phyloP scores from a whole-genome alignment of 2,329 filamentous ascomycete species.

The Cladosporium sp. region DNA sequence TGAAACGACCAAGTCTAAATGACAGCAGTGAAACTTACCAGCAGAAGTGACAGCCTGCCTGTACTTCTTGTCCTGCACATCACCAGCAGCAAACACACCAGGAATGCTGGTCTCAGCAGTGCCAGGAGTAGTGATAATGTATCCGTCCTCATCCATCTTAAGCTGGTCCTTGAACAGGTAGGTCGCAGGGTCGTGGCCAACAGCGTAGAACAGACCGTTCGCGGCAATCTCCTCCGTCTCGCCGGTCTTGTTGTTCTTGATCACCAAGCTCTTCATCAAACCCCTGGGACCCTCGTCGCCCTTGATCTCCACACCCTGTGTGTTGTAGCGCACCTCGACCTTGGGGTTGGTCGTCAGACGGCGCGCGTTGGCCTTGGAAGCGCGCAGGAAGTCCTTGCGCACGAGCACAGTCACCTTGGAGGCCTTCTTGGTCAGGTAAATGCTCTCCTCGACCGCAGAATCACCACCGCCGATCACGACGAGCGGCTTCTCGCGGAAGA shows the following conservation, averaged over 20 bases:
- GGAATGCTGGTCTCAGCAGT: conserved; percentile 84
- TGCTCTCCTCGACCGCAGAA: conserved; percentile 93
- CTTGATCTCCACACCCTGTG: conserved; percentile 76
- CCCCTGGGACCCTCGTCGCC: conserved; percentile 74
- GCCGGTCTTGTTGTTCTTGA: conserved; percentile 78
- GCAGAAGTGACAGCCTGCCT: conserved; percentile 97
- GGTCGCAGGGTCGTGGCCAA: conserved; percentile 94
- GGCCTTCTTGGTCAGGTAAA: conserved; percentile 97
- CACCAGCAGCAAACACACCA: conserved; percentile 93
- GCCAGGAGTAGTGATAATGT: conserved; percentile 85
- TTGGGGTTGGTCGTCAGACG: conserved; percentile 81
- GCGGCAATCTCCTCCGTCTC: conserved; percentile 81
- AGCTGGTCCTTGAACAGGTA: conserved; percentile 87
- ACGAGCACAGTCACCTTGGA: conserved; percentile 94
- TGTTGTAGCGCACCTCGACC: conserved; percentile 86
- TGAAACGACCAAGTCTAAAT: background rate
- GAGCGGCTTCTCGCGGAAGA: conserved; percentile 94
- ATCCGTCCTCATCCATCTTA: conserved; percentile 84
- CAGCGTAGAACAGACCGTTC: conserved; percentile 94
- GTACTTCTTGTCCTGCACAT: conserved; percentile 98
- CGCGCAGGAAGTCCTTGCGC: conserved; percentile 80
- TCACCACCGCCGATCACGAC: conserved; percentile 97
- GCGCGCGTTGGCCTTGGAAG: conserved; percentile 88
- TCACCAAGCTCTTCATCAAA: conserved; percentile 82
- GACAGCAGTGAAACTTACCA: conserved; percentile 60